phyloP scores from a whole-genome alignment of 2,329 filamentous ascomycete genomes.

The Talaromyces sp. region DNA sequence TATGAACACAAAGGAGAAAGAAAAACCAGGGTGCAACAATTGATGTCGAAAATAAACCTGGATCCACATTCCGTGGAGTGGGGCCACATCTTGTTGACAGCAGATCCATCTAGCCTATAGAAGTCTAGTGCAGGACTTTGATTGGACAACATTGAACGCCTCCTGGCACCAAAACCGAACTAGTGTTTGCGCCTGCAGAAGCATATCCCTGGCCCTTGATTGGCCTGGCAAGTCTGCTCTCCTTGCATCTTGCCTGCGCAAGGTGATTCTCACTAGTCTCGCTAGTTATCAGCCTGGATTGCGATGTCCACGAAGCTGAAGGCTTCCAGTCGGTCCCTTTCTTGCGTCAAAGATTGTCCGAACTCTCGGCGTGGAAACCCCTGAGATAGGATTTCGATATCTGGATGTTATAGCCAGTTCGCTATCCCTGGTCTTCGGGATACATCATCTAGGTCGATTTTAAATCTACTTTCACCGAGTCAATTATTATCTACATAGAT shows the following conservation, averaged over 20 bases:
- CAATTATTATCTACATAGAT: too few relatives aligned
- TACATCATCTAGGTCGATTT: not conserved
- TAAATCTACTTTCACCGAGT: not conserved
- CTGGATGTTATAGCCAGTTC: not conserved
- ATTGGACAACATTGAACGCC: not conserved
- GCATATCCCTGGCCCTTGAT: not conserved
- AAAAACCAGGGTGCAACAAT: not conserved
- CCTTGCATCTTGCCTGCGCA: not conserved
- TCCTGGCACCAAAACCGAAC: not conserved
- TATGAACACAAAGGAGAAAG: not conserved
- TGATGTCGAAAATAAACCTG: not conserved
- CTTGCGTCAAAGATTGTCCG: not conserved
- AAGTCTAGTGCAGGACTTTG: not conserved
- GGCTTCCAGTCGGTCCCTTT: not conserved
- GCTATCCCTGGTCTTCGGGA: not conserved
- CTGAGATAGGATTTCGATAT: not conserved
- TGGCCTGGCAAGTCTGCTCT: not conserved
- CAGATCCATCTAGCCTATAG: not conserved
- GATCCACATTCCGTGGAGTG: not conserved
- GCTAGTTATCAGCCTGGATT: not conserved
- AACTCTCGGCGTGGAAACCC: not conserved
- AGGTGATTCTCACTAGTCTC: not conserved
- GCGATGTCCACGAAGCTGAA: not conserved
- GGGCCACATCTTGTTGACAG: not conserved
- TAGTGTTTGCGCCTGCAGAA: not conserved